Evolutionary conservation across 2,329 filamentous ascomycete species (phyloP), one percentile per base, ranked within the genome.

Genomic region (Fusarium fujikuroi): DNA sequence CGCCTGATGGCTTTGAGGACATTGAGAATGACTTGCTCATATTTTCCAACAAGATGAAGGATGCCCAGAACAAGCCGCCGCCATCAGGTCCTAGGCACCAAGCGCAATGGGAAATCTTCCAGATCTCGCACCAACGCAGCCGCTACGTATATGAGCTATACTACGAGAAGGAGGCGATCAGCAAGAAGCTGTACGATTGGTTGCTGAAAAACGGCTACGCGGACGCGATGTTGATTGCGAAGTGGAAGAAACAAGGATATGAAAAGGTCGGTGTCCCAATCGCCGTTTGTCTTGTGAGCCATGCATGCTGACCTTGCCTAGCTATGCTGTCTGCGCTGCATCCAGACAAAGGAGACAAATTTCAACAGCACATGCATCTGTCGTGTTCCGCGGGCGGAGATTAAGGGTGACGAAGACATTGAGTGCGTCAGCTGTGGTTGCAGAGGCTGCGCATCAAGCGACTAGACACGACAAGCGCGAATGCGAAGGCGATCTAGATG

Each of bases 211-310:
- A 99, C 80, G 92, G 92, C 56, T 98, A 99, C 81, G 96, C 95
- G 9, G 96, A 99, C 83, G 91, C 93, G 50, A 96, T 95, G 86
- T 85, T 99, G 80, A 98, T 99, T 80, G 96, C 96, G 19, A 99
- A 99, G 85, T 99, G 96, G 96, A 99, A 99, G 90, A 99, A 99
- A 86, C 93, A 97, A 79, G 96, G 96, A 21, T 99, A 99, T 79
- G 96, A 99, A 84, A 98, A 98, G 91, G 93, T 94, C 82, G 58
- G 87, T 81, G 4, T 40, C n/a, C 44, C n/a, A 34, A 7, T 58
- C 39, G n/a, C 40, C 15, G 5, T 43, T 28, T 30, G 34, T 42
- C 25, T 36, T 11, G 19, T 36, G 30, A 52, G n/a, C 37, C 23
- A 23, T 44, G 14, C 25, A 65, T 59, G 49, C 79, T 84, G 66